Evolutionary conservation across 1,139 yeast genomes (phyloP).

Genomic region (Lodderomyces beijingensis): DNA sequence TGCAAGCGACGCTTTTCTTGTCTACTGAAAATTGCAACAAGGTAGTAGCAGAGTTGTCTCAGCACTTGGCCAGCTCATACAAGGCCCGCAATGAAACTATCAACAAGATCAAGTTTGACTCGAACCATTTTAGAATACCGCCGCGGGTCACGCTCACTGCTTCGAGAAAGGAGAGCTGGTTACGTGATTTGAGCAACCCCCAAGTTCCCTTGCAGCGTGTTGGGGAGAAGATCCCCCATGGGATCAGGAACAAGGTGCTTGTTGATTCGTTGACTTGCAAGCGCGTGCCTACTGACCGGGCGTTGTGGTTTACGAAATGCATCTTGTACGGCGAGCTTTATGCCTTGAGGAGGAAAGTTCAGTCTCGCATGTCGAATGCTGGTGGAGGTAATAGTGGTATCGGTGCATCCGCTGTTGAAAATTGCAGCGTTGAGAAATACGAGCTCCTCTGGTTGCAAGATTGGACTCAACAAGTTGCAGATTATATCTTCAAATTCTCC

Average conservation of each 20-base stretch:
- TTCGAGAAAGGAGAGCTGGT: slow-evolving; percentile 80
- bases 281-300: slow-evolving; percentile 68
- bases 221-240: slow-evolving; percentile 86
- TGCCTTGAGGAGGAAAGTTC: slow-evolving; percentile 53
- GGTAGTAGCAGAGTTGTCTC: slow-evolving; percentile 40
- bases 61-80: slow-evolving; percentile 58
- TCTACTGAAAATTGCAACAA: slow-evolving; percentile 36
- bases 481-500: slow-evolving; percentile 52
- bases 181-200: slow-evolving; percentile 69
- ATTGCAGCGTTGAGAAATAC: slow-evolving; percentile 23
- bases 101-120: slow-evolving; percentile 53
- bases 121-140: slow-evolving; percentile 65
- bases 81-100: slow-evolving; percentile 57
- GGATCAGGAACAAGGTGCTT: slow-evolving; percentile 67
- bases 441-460: slow-evolving; percentile 72
- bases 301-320: slow-evolving; percentile 87
- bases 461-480: slow-evolving; percentile 80
- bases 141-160: slow-evolving; percentile 88
- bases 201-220: slow-evolving; percentile 61
- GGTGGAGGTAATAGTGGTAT: slow-evolving; percentile 7
- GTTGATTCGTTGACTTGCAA: slow-evolving; percentile 68
- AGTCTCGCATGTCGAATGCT: slow-evolving; percentile 13
- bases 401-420: slow-evolving; percentile 4
- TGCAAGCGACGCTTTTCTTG: slow-evolving; percentile 40
- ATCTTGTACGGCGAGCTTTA: slow-evolving; percentile 79